phyloP scores from a whole-genome alignment of 495 filamentous ascomycete genomes.

The Talaromyces liani region DNA sequence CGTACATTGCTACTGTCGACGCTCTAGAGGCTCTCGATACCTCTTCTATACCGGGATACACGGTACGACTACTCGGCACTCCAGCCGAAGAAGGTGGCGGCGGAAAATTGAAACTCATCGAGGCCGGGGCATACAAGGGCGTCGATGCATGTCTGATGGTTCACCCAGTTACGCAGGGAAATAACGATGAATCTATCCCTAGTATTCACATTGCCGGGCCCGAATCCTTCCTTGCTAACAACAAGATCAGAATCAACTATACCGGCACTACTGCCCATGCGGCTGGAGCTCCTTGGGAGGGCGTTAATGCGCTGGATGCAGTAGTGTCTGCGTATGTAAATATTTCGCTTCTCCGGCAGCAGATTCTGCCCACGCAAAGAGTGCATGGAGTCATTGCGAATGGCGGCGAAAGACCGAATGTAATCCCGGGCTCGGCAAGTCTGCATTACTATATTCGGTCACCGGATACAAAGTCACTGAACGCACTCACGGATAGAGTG shows the following conservation, averaged over 20 bases:
- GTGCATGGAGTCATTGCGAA: slow-evolving; percentile 39
- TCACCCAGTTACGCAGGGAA: slow-evolving; percentile 37
- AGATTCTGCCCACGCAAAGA: slow-evolving; percentile 39
- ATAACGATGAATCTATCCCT: slow-evolving; percentile 14
- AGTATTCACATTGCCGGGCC: slow-evolving; percentile 24
- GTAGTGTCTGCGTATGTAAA: slow-evolving; percentile 54
- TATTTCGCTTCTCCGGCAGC: slow-evolving; percentile 53
- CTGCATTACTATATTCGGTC: slow-evolving; percentile 52
- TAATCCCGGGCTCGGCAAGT: slow-evolving; percentile 46
- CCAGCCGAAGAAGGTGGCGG: slow-evolving; percentile 35
- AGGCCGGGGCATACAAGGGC: slow-evolving; percentile 39
- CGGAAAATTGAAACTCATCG: slow-evolving; percentile 42
- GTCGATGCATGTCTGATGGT: slow-evolving; percentile 47
- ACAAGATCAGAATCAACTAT: slow-evolving; percentile 38
- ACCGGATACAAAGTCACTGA: slow-evolving; percentile 31
- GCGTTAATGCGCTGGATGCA: slow-evolving; percentile 59
- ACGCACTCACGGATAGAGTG: slow-evolving; percentile 40
- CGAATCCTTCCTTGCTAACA: slow-evolving; percentile 44
- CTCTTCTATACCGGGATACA: slow-evolving; percentile 11
- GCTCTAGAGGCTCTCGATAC: slow-evolving; percentile 14
- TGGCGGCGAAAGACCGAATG: slow-evolving; percentile 40
- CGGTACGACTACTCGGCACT: slow-evolving; percentile 33
- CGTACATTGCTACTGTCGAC: slow-evolving; percentile 30
- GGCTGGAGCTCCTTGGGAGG: slow-evolving; percentile 54
- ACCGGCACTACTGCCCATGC: slow-evolving; percentile 47